Evolutionary conservation across 805 yeast species (phyloP), one percentile per base, ranked within the genome.

Genomic region (Teunomyces barrocoloradensis): DNA sequence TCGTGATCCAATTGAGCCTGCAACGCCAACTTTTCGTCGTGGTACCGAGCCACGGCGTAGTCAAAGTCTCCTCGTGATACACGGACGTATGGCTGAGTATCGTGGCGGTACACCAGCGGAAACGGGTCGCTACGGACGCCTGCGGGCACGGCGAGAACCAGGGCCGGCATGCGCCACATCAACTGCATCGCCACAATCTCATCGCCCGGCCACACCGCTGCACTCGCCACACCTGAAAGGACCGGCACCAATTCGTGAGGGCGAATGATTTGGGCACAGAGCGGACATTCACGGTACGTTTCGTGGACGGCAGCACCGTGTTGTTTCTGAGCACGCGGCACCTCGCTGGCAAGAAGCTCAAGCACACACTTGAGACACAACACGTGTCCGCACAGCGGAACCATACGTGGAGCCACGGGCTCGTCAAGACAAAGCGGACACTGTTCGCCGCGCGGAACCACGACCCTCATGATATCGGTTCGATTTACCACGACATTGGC

Each of bases 381-480:
- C 12, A 90, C 77, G 61, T 94, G 99, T 4, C 99, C 99, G 69
- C 99, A 94, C 10, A 83, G 78, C 4, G 74, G 69, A 25, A 89
- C 83, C 98, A 94, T 95, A 46, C 98, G 73, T 2, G 99, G 97
- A 0, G 97, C 97, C 13, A 87, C 79, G 11, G 94, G 87, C 11
- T 82, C 84, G 43, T 89, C 95, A 11, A 94, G 71, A 63, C 99
- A 94, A 23, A 94, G 92, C 0, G 99, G 98, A 61, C 99, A 94
- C 33, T 84, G 82, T 54, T 85, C 85, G 1, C 85, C 84, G 50
- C 77, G 80, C 11, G 92, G 85, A 0, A 82, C 84, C n/a, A 89
- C 62, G 5, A 92, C 89, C 42, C 96, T 73, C 28, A 85, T 64
- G 4, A 94, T 81, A 33, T 79, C 73, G 3, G 73, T 71, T 49